These are phyloP conservation scores for Leccinum pallidistipes DNA, from an alignment of 1,284 basidiomycete species.

Conservation along the genomic window DNA sequence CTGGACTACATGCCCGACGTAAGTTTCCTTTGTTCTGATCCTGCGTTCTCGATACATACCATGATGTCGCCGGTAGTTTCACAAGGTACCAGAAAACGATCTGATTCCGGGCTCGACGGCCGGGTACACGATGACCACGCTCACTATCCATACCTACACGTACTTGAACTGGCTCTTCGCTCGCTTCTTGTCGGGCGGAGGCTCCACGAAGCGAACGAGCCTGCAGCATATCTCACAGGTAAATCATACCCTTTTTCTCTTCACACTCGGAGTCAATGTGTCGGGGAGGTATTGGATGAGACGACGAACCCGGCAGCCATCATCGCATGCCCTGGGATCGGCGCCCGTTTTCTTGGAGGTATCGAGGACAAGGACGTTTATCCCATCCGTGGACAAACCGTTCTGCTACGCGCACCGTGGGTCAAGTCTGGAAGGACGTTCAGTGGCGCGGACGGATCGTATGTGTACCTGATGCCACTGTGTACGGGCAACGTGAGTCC, in stretches of 20 bases:
- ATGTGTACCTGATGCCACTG: slow-evolving; percentile 74
- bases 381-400: slow-evolving; percentile 87
- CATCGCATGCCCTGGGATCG: slow-evolving; percentile 64
- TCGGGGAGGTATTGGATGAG: slow-evolving; percentile 16
- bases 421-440: slow-evolving; percentile 61
- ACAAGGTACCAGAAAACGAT: slow-evolving; percentile 43
- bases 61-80: slow-evolving; percentile 44
- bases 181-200: slow-evolving; percentile 62
- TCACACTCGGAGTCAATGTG: neutral
- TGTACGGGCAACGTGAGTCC: slow-evolving; percentile 60
- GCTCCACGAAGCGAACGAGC: slow-evolving; percentile 52
- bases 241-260: neutral
- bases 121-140: slow-evolving; percentile 60
- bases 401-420: slow-evolving; percentile 75
- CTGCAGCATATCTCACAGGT: slow-evolving; percentile 68
- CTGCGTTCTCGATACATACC: neutral
- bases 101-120: slow-evolving; percentile 43
- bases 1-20: slow-evolving; percentile 66
- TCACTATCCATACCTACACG: slow-evolving; percentile 66
- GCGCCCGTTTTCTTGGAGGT: slow-evolving; percentile 74
- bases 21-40: slow-evolving; percentile 21
- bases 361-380: slow-evolving; percentile 73
- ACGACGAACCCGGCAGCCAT: slow-evolving; percentile 41
- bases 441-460: slow-evolving; percentile 46
- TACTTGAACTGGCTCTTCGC: slow-evolving; percentile 70